A percentile compares a stretch with the other conserved stretches of the same genome.
phyloP scores from a whole-genome alignment of 345 rosid species.

The Citrus maxima region DNA sequence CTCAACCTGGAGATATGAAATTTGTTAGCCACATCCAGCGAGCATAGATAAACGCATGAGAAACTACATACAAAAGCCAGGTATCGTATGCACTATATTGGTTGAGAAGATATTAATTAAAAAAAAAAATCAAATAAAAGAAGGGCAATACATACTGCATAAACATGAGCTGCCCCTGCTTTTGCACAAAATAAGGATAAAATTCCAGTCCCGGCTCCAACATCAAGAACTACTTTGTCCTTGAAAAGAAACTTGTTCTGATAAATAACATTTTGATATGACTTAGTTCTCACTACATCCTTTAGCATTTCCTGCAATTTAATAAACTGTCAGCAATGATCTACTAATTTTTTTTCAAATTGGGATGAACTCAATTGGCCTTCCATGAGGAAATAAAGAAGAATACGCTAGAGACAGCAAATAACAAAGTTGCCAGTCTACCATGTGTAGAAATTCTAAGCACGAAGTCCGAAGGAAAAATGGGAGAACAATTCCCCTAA shows the following conservation, averaged over 20 bases:
- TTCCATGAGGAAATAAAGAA: background rate
- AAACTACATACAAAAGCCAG: background rate
- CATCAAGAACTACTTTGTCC: conserved; percentile 92
- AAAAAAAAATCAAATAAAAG: background rate
- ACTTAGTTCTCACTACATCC: conserved; percentile 92
- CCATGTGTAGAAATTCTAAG: background rate
- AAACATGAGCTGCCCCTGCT: conserved; percentile 93
- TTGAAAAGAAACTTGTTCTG: conserved; percentile 86
- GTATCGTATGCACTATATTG: background rate
- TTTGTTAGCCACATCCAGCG: conserved; percentile 4
- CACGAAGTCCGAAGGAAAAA: background rate
- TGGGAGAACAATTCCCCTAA: background rate
- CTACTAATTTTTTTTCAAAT: background rate
- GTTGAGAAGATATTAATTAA: background rate
- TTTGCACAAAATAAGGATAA: conserved; percentile 96
- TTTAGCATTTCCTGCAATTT: conserved; percentile 92
- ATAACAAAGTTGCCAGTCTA: background rate
- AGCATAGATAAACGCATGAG: background rate
- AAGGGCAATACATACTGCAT: conserved; percentile 52
- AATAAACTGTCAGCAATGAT: conserved; percentile 5
- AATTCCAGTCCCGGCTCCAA: conserved; percentile 99
- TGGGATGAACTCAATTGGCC: background rate
- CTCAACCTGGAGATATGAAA: conserved; percentile 52
- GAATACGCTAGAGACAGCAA: background rate
- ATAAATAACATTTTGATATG: conserved; percentile 92